Percentiles rank a stretch among this genome's conserved stretches.
phyloP scores from a whole-genome alignment of 495 filamentous ascomycete species.

The Penicillium waksmanii region DNA sequence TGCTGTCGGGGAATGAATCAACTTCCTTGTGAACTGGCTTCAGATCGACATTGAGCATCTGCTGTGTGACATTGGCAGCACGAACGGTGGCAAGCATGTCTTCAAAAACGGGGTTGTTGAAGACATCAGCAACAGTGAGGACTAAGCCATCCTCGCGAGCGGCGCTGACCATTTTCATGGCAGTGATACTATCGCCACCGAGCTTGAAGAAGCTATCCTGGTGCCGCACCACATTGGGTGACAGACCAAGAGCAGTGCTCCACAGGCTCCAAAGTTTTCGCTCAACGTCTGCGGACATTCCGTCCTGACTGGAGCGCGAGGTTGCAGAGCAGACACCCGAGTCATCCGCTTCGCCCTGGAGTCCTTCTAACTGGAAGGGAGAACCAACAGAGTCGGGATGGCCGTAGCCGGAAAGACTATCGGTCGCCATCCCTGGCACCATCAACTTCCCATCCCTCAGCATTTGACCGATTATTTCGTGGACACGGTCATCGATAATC shows the following conservation, averaged over 20 bases:
- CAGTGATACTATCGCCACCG: slow-evolving; percentile 61
- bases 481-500: slow-evolving; percentile 47
- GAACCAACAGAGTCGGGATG: slow-evolving; percentile 23
- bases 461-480: slow-evolving; percentile 44
- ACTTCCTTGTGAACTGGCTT: slow-evolving; percentile 23
- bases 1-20: slow-evolving; percentile 23
- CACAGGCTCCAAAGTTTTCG: slow-evolving; percentile 49
- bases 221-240: slow-evolving; percentile 41
- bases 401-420: slow-evolving; percentile 21
- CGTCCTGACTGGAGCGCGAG: slow-evolving; percentile 31
- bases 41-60: slow-evolving; percentile 29
- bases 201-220: slow-evolving; percentile 54
- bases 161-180: slow-evolving; percentile 69
- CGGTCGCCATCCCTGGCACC: slow-evolving; percentile 24
- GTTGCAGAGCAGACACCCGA: slow-evolving; percentile 31
- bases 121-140: slow-evolving; percentile 59
- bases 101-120: slow-evolving; percentile 50
- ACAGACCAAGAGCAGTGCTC: slow-evolving; percentile 48
- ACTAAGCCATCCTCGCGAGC: slow-evolving; percentile 56
- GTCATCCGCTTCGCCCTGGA: slow-evolving; percentile 26
- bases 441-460: slow-evolving; percentile 39
- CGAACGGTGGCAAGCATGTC: slow-evolving; percentile 47
- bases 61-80: slow-evolving; percentile 31
- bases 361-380: slow-evolving; percentile 23
- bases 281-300: slow-evolving; percentile 33